These are phyloP conservation scores for Arthrocladium fulminans DNA, from an alignment of 2,329 filamentous ascomycete species.

Conservation along the genomic window DNA sequence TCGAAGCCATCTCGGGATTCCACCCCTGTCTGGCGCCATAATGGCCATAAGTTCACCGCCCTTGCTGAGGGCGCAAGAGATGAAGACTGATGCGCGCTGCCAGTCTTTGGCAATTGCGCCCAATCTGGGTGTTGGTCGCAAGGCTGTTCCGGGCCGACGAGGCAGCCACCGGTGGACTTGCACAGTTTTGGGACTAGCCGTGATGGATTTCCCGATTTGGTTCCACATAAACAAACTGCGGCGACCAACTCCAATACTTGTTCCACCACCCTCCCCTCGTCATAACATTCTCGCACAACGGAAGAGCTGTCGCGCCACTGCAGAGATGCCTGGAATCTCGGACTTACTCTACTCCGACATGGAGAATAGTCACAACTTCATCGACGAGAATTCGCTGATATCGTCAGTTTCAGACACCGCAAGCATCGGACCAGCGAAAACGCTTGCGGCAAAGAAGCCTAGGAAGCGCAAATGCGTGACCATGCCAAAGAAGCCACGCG, in stretches of 20 bases:
- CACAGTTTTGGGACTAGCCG: too few relatives aligned
- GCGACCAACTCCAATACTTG: too few relatives aligned
- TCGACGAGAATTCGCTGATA: slow-evolving; percentile 25
- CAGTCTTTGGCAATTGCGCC: background rate
- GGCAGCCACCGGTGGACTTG: too few relatives aligned
- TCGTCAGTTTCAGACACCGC: slow-evolving; percentile 18
- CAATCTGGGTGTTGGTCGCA: background rate
- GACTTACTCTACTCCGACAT: slow-evolving; percentile 41
- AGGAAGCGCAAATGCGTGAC: slow-evolving; percentile 21
- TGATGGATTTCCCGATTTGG: too few relatives aligned
- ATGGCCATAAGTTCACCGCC: background rate
- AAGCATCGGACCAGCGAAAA: slow-evolving; percentile 17
- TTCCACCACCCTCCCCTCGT: background rate
- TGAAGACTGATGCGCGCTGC: background rate
- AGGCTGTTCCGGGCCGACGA: background rate
- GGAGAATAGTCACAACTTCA: slow-evolving; percentile 32
- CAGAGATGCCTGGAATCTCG: slow-evolving; percentile 31
- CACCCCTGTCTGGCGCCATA: slow-evolving; percentile 10
- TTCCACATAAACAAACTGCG: background rate
- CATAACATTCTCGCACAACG: background rate
- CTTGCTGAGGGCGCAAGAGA: background rate
- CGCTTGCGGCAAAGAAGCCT: slow-evolving; percentile 15
- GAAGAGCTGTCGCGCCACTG: background rate
- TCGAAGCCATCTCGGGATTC: background rate
- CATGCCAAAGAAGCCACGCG: slow-evolving; percentile 28